Base-by-base conservation (phyloP, 2,329 filamentous ascomycete genomes). In the Septoria petroselini region DNA sequence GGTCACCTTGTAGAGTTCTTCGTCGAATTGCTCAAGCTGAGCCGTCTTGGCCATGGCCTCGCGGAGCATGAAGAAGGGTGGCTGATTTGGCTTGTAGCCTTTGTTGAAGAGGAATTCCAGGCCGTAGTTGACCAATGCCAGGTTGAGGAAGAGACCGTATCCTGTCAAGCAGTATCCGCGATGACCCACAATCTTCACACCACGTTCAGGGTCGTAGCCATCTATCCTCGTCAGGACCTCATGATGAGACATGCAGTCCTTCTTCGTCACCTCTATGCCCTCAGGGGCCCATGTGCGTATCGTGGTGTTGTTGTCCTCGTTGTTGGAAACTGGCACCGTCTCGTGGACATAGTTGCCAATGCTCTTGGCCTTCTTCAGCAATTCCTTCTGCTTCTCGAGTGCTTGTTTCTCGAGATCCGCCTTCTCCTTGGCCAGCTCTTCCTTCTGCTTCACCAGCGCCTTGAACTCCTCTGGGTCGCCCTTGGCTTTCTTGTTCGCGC, bases 11-110 rank as follows among this genome's bases (percentile, higher is more conserved):
- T 98, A 98, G 43, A 98, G 76, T 71, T 97, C 91, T 70, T 97
- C 93, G 66, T 98, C 93, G 65, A 98, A 98, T 65, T 96, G 88
- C 61, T 93, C 90, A 19, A 98, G 82, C 73, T 98, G 93, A 2
- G 93, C 93, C 0, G 93, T 98, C 78, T 97, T 97, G 53, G 87
- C 91, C 93, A 98, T 98, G 69, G 89, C 85, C 42, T 95, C 88
- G 70, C 88, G 87, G 56, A 91, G 80, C 88, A 97, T 95, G 76
- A 98, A 94, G 66, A 89, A 90, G 1, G 91, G 91, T 1, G 91
- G 86, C 66, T 93, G 88, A 48, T 68, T 70, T 21, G 69, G 64
- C 43, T 59, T 66, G 61, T 71, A 71, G 44, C 86, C 90, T 70
- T 85, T 86, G 62, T 81, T 77, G 70, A 82, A 82, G 48, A 97